phyloP scores from a whole-genome alignment of 208 protist genomes.

The Leishmania gerbilli region DNA sequence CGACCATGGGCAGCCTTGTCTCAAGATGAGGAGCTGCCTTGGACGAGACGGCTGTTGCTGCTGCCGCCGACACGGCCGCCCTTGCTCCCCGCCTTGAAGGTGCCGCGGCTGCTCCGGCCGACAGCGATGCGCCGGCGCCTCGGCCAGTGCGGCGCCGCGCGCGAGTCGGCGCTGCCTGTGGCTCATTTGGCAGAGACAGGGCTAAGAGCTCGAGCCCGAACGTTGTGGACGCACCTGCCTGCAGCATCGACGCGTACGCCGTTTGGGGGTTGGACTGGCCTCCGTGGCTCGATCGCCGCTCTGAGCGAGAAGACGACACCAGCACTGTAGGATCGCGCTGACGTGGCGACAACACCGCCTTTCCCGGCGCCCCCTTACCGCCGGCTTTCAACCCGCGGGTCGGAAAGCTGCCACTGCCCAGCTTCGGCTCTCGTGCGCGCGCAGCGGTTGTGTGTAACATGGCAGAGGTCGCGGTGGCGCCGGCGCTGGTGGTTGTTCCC shows the following conservation, averaged over 20 bases:
- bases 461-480: neutral
- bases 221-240: conserved; percentile 5
- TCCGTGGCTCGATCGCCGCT: neutral
- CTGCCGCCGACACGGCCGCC: neutral
- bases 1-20: conserved; percentile 33
- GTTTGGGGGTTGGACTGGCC: conserved; percentile 6
- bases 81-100: neutral
- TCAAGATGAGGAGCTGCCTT: neutral
- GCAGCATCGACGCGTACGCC: conserved; percentile 16
- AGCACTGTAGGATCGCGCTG: neutral
- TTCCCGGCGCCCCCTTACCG: neutral
- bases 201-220: conserved; percentile 25
- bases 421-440: neutral
- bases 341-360: neutral
- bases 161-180: conserved; percentile 6
- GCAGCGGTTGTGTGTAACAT: neutral
- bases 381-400: neutral
- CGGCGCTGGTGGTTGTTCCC: neutral
- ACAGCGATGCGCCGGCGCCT: neutral
- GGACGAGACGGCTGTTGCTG: conserved; percentile 15
- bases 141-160: neutral
- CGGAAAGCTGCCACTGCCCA: neutral
- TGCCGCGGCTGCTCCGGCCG: neutral
- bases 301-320: neutral
- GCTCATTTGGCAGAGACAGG: conserved; percentile 21